Evolutionary conservation across 202 grass and related monocot species (phyloP), one percentile per base, ranked within the genome.

Genomic region (Cymbopogon flexuosus): DNA sequence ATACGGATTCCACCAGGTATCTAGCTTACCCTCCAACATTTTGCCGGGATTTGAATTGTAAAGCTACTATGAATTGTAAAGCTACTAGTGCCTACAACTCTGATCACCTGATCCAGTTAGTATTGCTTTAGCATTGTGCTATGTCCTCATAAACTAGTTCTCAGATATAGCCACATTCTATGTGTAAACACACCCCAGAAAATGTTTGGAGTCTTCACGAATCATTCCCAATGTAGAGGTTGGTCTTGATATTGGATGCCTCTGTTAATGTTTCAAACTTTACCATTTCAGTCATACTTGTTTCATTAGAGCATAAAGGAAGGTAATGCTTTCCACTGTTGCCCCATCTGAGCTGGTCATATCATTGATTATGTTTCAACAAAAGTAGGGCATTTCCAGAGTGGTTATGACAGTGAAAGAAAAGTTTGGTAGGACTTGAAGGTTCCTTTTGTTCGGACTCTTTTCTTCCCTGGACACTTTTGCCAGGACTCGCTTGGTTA

Each of bases 1-100:
- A 43, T 85, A 90, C 29, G 96, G 92, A 14, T 95, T 99, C 70
- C 96, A 99, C 84, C 96, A 99, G 96, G 96, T 99, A 79, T 45
- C 70, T 65, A 68, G 39, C 52, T 63, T 62, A 75, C 68, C 56
- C 71, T 46, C 65, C 56, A 42, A 42, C 15, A 14, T 78, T 79
- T 84, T 59, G 30, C 18, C 0, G 19, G 40, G 51, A 79, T 86
- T 33, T 33, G 31, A 33, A 33, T 33, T 33, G 31, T 33, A 33
- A 33, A 33, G 31, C 31, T n/a, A n/a, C n/a, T n/a, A n/a, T 33
- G 31, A 33, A 33, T 33, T 33, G 31, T 33, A 33, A 33, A 33
- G 31, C 31, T 61, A 22, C n/a, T 33, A 33, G 11, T 66, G 33
- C 13, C 24, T 52, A 24, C 37, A 33, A 34, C 21, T 5, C 19